Percentiles rank a stretch among this genome's conserved stretches.
Conservation (phyloP, 2,329 filamentous ascomycete genomes). For the Fusarium coffeatum region DNA sequence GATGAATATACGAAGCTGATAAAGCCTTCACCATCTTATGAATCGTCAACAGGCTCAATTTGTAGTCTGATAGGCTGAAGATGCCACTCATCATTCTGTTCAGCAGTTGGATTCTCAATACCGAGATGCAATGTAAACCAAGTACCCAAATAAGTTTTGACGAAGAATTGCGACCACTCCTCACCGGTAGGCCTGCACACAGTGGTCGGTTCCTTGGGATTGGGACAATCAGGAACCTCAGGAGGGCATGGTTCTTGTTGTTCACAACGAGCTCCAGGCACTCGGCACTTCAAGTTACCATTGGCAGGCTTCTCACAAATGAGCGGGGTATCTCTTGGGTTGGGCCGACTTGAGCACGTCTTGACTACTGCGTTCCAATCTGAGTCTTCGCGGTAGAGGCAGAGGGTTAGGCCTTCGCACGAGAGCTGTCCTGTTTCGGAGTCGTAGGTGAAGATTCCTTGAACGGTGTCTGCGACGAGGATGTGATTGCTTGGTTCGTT, state of each 20-base stretch:
- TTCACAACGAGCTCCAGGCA: not conserved
- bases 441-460: not conserved
- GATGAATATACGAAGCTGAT: no score
- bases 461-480: no score
- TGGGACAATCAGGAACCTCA: not conserved
- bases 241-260: not conserved
- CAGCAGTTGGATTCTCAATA: not conserved
- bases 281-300: not conserved
- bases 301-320: not conserved
- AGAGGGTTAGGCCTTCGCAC: not conserved
- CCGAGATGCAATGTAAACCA: not conserved
- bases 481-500: rapidly evolving
- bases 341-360: not conserved
- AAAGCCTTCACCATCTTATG: no score
- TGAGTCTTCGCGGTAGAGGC: not conserved
- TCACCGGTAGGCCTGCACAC: not conserved
- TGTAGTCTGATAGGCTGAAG: no score
- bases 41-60: no score
- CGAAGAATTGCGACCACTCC: not conserved
- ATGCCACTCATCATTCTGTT: no score
- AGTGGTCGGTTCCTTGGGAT: not conserved
- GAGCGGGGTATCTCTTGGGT: not conserved
- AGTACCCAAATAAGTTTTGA: not conserved
- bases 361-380: not conserved
- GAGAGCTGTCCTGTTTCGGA: not conserved